A percentile compares a stretch with the other conserved stretches of the same genome.
phyloP scores from a whole-genome alignment of 345 rosid species.

The Syzygium aqueum region DNA sequence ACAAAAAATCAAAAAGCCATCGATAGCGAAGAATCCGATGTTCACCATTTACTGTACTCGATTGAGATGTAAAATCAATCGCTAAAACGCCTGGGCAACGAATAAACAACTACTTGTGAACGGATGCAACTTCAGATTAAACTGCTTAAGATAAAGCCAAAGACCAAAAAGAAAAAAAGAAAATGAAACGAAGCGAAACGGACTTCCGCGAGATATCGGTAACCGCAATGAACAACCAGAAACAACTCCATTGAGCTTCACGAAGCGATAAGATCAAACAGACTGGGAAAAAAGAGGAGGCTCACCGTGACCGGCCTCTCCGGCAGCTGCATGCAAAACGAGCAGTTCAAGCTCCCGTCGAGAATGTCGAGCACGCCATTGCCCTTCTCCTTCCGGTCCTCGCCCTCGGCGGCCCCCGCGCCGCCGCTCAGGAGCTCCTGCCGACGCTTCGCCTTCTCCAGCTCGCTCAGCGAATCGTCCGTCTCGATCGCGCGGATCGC shows the following conservation, averaged over 20 bases:
- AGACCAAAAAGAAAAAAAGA: background rate
- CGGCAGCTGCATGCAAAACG: conserved; percentile 48
- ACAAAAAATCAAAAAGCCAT: background rate
- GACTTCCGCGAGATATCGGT: background rate
- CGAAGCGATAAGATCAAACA: background rate
- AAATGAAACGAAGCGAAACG: background rate
- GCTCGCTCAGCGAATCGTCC: conserved; percentile 30
- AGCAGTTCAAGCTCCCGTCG: conserved; percentile 30
- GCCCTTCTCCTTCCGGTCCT: conserved; percentile 7
- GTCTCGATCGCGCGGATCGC: conserved; percentile 44
- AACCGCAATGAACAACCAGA: background rate
- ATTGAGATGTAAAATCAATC: background rate
- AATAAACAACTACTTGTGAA: background rate
- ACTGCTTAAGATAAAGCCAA: background rate
- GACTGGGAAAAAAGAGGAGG: background rate
- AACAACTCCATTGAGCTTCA: background rate
- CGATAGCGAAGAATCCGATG: background rate
- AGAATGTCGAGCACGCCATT: conserved; percentile 24
- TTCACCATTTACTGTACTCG: background rate
- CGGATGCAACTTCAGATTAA: background rate
- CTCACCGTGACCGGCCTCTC: conserved; percentile 76
- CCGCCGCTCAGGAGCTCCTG: conserved; percentile 46
- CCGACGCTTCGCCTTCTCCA: conserved; percentile 44
- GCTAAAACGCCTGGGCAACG: background rate
- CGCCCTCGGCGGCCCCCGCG: conserved; percentile 2